A percentile compares a stretch with the other conserved stretches of the same genome.
Conservation (phyloP, 768 basidiomycete species). For the Lentinula detonsa region DNA sequence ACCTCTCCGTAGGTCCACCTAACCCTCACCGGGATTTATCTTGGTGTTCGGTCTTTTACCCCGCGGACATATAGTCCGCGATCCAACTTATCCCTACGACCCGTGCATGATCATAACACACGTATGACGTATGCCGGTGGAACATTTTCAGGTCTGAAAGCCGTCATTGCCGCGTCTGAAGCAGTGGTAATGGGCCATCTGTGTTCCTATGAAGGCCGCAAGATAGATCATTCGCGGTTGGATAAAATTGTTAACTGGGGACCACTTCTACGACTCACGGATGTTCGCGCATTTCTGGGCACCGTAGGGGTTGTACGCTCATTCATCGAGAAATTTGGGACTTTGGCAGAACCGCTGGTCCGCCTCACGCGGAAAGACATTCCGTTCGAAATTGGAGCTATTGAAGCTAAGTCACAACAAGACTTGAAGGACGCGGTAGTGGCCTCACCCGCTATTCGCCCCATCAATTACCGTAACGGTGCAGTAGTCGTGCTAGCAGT, state of each 20-base stretch:
- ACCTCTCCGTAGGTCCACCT: too few species aligned
- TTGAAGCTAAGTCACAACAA: conserved; percentile 1
- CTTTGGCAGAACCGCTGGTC: background rate
- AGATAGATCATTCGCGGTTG: background rate
- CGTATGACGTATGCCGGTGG: too few species aligned
- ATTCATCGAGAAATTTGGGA: background rate
- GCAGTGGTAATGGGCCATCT: background rate
- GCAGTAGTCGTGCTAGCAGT: conserved; percentile 23
- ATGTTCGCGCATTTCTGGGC: background rate
- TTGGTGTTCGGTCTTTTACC: too few species aligned
- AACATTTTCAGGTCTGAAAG: too few species aligned
- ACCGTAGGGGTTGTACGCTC: background rate
- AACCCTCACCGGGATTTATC: too few species aligned
- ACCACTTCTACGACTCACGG: background rate
- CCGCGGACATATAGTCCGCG: too few species aligned
- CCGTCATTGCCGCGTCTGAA: background rate
- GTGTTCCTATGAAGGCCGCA: background rate
- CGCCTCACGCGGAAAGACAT: background rate
- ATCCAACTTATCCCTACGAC: too few species aligned
- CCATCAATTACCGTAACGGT: conserved; percentile 23
- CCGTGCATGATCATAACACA: too few species aligned
- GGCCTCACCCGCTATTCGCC: background rate
- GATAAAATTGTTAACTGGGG: background rate
- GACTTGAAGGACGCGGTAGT: conserved; percentile 12
- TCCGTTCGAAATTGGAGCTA: background rate